A percentile compares a stretch with the other conserved stretches of the same genome.
phyloP scores from a whole-genome alignment of 1,139 yeast species.

The Yamadazyma epiphylla region DNA sequence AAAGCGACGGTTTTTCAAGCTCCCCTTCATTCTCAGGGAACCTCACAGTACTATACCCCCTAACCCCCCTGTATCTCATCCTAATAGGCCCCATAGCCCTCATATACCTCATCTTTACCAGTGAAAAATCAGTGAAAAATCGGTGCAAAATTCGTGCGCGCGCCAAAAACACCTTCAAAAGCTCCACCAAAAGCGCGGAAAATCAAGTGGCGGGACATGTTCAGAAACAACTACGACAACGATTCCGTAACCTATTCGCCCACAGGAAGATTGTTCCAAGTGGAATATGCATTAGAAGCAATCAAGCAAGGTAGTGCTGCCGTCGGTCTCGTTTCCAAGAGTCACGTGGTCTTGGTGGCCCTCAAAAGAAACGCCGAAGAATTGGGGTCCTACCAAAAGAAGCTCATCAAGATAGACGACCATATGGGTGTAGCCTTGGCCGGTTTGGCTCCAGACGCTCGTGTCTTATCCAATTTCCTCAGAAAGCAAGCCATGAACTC shows the following conservation, averaged over 20 bases:
- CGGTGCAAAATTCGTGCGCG: too few relatives aligned
- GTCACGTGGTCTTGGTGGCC: conserved; percentile 88
- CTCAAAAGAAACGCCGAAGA: conserved; percentile 96
- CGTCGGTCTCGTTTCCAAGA: conserved; percentile 84
- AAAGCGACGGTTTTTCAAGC: conserved; percentile 27
- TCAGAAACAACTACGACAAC: conserved; percentile 97
- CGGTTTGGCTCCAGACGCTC: conserved; percentile 97
- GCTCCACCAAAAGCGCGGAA: too few relatives aligned
- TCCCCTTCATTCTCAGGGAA: conserved; percentile 9
- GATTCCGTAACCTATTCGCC: conserved; percentile 97
- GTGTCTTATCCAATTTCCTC: conserved; percentile 83
- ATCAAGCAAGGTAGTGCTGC: conserved; percentile 98
- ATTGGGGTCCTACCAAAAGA: conserved; percentile 93
- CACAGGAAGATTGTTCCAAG: conserved; percentile 92
- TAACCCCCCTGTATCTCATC: too few relatives aligned
- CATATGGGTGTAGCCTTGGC: conserved; percentile 95
- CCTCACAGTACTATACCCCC: conserved; percentile 4
- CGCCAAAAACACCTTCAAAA: too few relatives aligned
- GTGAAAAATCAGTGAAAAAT: too few relatives aligned
- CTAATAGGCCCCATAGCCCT: too few relatives aligned
- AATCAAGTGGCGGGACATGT: too few relatives aligned
- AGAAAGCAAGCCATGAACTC: conserved; percentile 92
- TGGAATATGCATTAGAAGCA: conserved; percentile 94
- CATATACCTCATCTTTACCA: too few relatives aligned
- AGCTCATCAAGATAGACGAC: conserved; percentile 84